Percentiles rank a stretch among this genome's conserved stretches.
These are phyloP conservation scores for Stygiomarasmius scandens DNA, from an alignment of 1,284 basidiomycete genomes.

Conservation along the genomic window DNA sequence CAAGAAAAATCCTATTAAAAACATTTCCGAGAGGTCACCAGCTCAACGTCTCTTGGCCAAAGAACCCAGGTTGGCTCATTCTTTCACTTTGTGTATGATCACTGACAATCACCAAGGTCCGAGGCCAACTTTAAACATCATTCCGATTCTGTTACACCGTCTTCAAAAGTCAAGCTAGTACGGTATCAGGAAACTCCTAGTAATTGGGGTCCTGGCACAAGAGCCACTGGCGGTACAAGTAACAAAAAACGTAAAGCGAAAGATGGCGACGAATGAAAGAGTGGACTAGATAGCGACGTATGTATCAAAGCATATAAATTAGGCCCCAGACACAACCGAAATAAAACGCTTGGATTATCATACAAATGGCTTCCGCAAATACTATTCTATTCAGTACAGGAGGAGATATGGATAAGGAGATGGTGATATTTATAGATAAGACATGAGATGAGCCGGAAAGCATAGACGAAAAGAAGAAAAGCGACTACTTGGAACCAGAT, in stretches of 20 bases:
- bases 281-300: neutral
- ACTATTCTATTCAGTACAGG: slow-evolving; percentile 9
- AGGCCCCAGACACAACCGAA: neutral
- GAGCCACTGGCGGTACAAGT: slow-evolving; percentile 52
- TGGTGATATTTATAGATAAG: slow-evolving; percentile 5
- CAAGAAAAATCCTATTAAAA: slow-evolving; percentile 82
- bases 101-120: slow-evolving; percentile 42
- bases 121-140: slow-evolving; percentile 78
- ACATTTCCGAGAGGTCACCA: slow-evolving; percentile 73
- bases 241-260: slow-evolving; percentile 47
- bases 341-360: slow-evolving; percentile 4
- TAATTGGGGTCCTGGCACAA: slow-evolving; percentile 90
- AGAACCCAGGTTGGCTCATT: slow-evolving; percentile 57
- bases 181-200: slow-evolving; percentile 93
- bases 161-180: slow-evolving; percentile 75
- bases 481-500: slow-evolving; percentile 6
- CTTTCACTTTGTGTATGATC: neutral
- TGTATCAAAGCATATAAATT: neutral
- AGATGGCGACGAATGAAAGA: slow-evolving; percentile 6
- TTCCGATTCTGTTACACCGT: slow-evolving; percentile 59
- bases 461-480: slow-evolving; percentile 4
- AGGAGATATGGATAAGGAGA: neutral
- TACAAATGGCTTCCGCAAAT: slow-evolving; percentile 12
- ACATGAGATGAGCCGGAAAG: slow-evolving; percentile 6
- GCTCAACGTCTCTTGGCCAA: slow-evolving; percentile 66